Evolutionary conservation across 345 rosid genomes (phyloP).

Genomic region (Diplotaxis tenuifolia): DNA sequence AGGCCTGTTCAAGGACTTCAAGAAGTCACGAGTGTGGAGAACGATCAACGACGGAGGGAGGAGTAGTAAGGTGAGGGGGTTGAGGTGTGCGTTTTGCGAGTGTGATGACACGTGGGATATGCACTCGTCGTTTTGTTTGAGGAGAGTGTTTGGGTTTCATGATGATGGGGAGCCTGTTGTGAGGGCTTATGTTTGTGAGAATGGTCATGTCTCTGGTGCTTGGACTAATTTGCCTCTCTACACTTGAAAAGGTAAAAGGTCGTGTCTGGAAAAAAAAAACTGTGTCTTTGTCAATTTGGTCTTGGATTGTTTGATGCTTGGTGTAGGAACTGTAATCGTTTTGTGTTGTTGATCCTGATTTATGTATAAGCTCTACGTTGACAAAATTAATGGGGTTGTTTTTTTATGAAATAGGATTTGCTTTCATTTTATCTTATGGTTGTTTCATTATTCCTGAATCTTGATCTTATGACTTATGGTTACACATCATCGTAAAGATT

Average conservation of each 20-base stretch:
- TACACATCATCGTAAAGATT: too few relatives aligned
- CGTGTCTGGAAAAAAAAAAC: neutral
- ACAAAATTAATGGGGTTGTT: too few relatives aligned
- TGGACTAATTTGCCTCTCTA: conserved; percentile 82
- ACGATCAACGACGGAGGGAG: conserved; percentile 71
- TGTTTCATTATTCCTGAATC: neutral
- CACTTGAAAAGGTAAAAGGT: neutral
- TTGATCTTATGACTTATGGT: neutral
- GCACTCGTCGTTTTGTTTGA: conserved; percentile 87
- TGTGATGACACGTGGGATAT: conserved; percentile 86
- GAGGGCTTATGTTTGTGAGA: conserved; percentile 94
- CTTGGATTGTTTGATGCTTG: neutral
- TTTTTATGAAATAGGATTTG: too few relatives aligned
- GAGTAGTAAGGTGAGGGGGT: conserved; percentile 48
- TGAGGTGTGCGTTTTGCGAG: conserved; percentile 75
- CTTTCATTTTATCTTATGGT: neutral
- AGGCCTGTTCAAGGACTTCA: conserved; percentile 87
- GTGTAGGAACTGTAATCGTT: conserved; percentile 3
- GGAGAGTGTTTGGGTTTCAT: conserved; percentile 68
- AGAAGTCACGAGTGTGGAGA: conserved; percentile 81
- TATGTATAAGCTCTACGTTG: neutral
- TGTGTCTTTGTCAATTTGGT: neutral
- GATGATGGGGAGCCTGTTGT: conserved; percentile 96
- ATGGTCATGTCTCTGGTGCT: conserved; percentile 95
- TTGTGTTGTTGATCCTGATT: conserved; percentile 7